phyloP scores from a whole-genome alignment of 495 filamentous ascomycete species.

The Chlorociboria aeruginascens region DNA sequence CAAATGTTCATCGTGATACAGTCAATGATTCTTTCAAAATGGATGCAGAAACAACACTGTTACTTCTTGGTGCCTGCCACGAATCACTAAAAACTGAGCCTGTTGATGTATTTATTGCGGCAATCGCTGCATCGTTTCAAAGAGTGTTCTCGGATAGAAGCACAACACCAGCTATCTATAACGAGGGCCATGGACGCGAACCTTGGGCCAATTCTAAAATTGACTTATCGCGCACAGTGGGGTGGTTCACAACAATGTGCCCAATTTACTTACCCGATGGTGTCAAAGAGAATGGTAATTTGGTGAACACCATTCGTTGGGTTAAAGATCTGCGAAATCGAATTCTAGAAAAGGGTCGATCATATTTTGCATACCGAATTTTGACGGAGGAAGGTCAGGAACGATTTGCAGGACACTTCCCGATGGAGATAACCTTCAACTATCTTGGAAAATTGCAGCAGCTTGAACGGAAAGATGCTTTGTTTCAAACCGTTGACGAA shows the following conservation, averaged over 20 bases:
- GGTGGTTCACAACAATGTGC: slow-evolving; percentile 49
- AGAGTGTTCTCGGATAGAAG: slow-evolving; percentile 20
- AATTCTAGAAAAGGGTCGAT: no score
- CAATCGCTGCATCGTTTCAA: slow-evolving; percentile 38
- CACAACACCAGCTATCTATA: slow-evolving; percentile 19
- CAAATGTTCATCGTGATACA: slow-evolving; percentile 39
- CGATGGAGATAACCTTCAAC: no score
- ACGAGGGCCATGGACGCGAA: slow-evolving; percentile 47
- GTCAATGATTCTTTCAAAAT: slow-evolving; percentile 34
- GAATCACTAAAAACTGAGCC: slow-evolving; percentile 36
- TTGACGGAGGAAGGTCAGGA: no score
- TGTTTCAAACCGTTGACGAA: no score
- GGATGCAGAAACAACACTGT: slow-evolving; percentile 27
- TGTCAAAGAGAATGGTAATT: not conserved
- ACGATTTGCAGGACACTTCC: no score
- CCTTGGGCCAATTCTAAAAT: slow-evolving; percentile 32
- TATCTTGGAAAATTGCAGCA: no score
- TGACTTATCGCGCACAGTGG: slow-evolving; percentile 46
- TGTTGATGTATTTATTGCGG: slow-evolving; percentile 40
- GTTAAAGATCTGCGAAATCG: no score
- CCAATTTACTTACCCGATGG: slow-evolving; percentile 23
- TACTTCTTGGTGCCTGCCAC: slow-evolving; percentile 34
- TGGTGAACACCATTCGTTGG: no score
- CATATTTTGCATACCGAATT: no score
- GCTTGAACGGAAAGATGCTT: no score